These are phyloP conservation scores for Lolium rigidum DNA, from an alignment of 176 grass and related monocot species.

Conservation along the genomic window DNA sequence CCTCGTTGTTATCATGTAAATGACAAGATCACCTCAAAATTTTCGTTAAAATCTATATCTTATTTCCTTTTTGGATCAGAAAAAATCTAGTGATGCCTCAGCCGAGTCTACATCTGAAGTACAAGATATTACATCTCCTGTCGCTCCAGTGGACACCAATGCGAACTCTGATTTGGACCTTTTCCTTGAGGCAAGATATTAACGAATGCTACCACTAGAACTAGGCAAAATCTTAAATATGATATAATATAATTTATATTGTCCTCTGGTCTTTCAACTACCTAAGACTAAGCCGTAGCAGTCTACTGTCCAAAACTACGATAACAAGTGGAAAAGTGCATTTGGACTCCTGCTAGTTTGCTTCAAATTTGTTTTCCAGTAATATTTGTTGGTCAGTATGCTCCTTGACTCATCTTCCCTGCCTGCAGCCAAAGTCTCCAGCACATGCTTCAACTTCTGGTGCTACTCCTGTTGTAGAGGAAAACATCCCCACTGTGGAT, in stretches of 20 bases:
- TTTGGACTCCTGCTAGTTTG: slow-evolving; percentile 4
- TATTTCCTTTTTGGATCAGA: slow-evolving; percentile 46
- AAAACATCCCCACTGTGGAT: slow-evolving; percentile 58
- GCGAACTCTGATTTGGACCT: slow-evolving; percentile 54
- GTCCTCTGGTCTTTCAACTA: slow-evolving; percentile 3
- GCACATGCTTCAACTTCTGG: slow-evolving; percentile 54
- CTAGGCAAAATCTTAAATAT: background rate
- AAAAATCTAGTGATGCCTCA: slow-evolving; percentile 74
- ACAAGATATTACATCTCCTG: slow-evolving; percentile 66
- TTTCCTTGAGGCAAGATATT: slow-evolving; percentile 68
- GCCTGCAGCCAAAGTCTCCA: slow-evolving; percentile 56
- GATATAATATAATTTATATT: slow-evolving; percentile 3
- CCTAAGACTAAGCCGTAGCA: background rate
- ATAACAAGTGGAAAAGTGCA: slow-evolving; percentile 5
- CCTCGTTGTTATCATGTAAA: slow-evolving; percentile 10
- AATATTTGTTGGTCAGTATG: slow-evolving; percentile 24
- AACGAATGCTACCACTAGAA: slow-evolving; percentile 7
- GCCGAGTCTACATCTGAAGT: slow-evolving; percentile 79
- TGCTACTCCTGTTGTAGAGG: slow-evolving; percentile 41
- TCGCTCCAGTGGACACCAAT: slow-evolving; percentile 35
- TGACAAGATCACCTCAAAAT: slow-evolving; percentile 25
- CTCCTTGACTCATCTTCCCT: slow-evolving; percentile 26
- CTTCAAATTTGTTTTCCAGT: background rate
- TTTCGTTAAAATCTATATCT: slow-evolving; percentile 35
- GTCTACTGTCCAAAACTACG: background rate